phyloP scores from a whole-genome alignment of 179 eudicot species.

The Beta macrorhiza region DNA sequence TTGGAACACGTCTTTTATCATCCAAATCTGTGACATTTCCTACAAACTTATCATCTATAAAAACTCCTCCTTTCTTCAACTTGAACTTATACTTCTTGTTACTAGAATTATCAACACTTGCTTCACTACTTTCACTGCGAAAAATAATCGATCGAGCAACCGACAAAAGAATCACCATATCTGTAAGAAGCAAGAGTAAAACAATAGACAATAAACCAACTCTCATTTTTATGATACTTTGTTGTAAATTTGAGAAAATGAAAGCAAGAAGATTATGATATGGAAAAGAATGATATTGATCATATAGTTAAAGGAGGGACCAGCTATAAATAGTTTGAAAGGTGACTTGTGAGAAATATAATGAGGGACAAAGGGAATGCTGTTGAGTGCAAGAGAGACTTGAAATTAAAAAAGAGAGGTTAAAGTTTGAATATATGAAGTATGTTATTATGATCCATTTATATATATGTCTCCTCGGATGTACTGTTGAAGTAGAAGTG shows the following conservation, averaged over 20 bases:
- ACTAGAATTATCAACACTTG: neutral
- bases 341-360: slow-evolving; percentile 6
- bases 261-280: too few species aligned
- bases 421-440: neutral
- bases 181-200: slow-evolving; percentile 10
- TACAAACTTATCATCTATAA: neutral
- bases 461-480: slow-evolving; percentile 6
- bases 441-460: neutral
- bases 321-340: slow-evolving; percentile 9
- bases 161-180: slow-evolving; percentile 2
- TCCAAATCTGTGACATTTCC: slow-evolving; percentile 24
- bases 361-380: slow-evolving; percentile 13
- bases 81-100: neutral
- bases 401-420: neutral
- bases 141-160: slow-evolving; percentile 10
- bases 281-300: too few species aligned
- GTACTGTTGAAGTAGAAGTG: slow-evolving; percentile 3
- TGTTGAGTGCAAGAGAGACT: neutral
- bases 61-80: slow-evolving; percentile 7
- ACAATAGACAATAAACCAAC: slow-evolving; percentile 15
- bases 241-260: neutral
- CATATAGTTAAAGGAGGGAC: neutral
- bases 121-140: neutral
- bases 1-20: slow-evolving; percentile 34
- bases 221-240: slow-evolving; percentile 12